A percentile compares a stretch with the other conserved stretches of the same genome.
Conservation (phyloP, 2,329 filamentous ascomycete species). For the Fusarium annulatum region DNA sequence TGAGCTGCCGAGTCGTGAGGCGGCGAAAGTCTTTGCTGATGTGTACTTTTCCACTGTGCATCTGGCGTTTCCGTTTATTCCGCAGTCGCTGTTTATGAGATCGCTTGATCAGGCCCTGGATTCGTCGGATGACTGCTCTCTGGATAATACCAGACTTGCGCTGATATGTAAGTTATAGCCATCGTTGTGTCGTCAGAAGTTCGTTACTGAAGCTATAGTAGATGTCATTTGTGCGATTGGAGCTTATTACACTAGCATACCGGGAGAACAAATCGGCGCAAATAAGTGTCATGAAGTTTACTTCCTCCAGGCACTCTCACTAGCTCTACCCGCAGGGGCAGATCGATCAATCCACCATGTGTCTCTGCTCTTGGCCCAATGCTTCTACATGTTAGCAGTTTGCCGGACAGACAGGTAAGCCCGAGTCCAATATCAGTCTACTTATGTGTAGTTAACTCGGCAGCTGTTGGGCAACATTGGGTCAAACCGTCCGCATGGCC, state of each 20-base stretch:
- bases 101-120: not conserved
- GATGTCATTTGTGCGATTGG: not conserved
- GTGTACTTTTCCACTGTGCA: not conserved
- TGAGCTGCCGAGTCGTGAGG: not conserved
- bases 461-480: not conserved
- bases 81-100: not conserved
- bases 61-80: not conserved
- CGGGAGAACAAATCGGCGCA: rapidly evolving
- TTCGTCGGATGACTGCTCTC: not conserved
- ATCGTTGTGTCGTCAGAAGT: not conserved
- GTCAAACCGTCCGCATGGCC: not conserved
- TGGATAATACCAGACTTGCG: not conserved
- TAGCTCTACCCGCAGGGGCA: not conserved
- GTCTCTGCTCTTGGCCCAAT: not conserved
- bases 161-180: not conserved
- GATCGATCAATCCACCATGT: not conserved
- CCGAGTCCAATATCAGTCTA: rapidly evolving
- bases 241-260: not conserved
- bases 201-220: not conserved
- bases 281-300: not conserved
- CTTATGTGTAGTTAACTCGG: not conserved
- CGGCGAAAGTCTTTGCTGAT: not conserved
- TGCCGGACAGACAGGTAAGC: not conserved
- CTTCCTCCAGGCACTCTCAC: not conserved
- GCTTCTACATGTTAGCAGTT: not conserved